Conservation (phyloP, 2,329 filamentous ascomycete genomes). For the Cryoendolithus antarcticus region DNA sequence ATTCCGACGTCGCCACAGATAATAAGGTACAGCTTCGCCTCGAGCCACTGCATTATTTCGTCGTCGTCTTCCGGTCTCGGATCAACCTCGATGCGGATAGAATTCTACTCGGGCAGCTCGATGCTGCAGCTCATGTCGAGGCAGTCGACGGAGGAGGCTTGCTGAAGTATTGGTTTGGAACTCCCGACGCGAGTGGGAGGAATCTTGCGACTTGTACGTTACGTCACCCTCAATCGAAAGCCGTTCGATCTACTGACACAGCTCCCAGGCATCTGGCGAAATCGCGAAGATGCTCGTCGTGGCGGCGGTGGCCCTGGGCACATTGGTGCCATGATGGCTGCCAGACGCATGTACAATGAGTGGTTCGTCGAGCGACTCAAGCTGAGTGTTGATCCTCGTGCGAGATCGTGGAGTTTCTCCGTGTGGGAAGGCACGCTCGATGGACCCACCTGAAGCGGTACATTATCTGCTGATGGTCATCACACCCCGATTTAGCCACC, state of each 20-base stretch:
- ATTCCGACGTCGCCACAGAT: constrained; percentile 31
- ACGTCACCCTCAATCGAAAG: neutral
- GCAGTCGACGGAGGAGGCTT: constrained; percentile 69
- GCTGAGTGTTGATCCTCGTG: constrained; percentile 4
- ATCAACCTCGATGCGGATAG: constrained; percentile 57
- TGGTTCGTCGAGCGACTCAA: constrained; percentile 6
- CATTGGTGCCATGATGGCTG: constrained; percentile 5
- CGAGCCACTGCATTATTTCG: constrained; percentile 47
- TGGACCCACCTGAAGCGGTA: neutral
- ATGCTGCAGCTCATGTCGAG: constrained; percentile 68
- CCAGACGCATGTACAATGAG: constrained; percentile 5
- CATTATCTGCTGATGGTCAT: too few relatives aligned
- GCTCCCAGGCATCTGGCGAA: constrained; percentile 53
- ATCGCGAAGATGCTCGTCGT: constrained; percentile 48
- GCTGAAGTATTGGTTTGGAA: constrained; percentile 88
- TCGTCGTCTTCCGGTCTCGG: constrained; percentile 70
- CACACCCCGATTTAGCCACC: too few relatives aligned
- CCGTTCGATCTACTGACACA: neutral
- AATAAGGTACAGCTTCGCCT: neutral
- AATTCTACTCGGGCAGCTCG: constrained; percentile 56
- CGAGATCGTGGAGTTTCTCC: constrained; percentile 3
- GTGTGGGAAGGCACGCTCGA: constrained; percentile 1
- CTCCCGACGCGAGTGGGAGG: constrained; percentile 52
- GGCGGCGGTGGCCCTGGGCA: constrained; percentile 47
- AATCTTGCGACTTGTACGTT: constrained; percentile 62